Base-by-base conservation (phyloP, 2,329 filamentous ascomycete species). In the Ophiocordyceps sinensis region DNA sequence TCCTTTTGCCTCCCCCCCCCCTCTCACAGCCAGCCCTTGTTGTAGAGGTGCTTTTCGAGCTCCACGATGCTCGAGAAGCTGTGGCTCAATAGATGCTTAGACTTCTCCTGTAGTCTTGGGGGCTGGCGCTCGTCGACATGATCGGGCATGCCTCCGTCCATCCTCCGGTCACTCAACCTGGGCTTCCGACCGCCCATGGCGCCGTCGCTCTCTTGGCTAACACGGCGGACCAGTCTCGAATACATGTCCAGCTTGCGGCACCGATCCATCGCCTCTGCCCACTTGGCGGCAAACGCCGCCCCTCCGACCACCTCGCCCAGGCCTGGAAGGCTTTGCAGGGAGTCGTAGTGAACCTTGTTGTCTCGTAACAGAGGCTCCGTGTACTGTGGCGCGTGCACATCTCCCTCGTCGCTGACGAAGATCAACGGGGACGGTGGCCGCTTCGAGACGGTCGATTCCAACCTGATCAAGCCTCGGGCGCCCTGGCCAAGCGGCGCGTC, bases 401-500 rank as follows among this genome's bases (percentile, higher is more conserved):
- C 9, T 2, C 53, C 53, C 5, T 47, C 28, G 7, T 40, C 29
- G n/a, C 44, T 32, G 12, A 52, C 3, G 5, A 36, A 29, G 8
- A 47, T 8, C 1, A 12, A 6, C 2, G 47, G 46, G 0, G 43
- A 28, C 0, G 39, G 19, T 0, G 45, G 40, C 3, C 53, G 47
- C 7, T 41, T 28, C 5, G 38, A 41, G 4, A 47, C 40, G 0
- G 39, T 46, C 0, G 53, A 46, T 10, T 43, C 37, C 6, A 60
- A 44, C 0, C 29, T 44, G 7, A 60, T 41, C 3, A 61, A 21
- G 5, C 28, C 41, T 1, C 32, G 32, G 1, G 48, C 52, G 7
- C 41, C 29, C 3, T 30, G 15, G 28, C 46, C 38, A 2, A 62
- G 19, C 0, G 59, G 59, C 0, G 60, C 59, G 14, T 61, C 55